phyloP scores from a whole-genome alignment of 2,329 filamentous ascomycete species.

The Diaporthe sp. region DNA sequence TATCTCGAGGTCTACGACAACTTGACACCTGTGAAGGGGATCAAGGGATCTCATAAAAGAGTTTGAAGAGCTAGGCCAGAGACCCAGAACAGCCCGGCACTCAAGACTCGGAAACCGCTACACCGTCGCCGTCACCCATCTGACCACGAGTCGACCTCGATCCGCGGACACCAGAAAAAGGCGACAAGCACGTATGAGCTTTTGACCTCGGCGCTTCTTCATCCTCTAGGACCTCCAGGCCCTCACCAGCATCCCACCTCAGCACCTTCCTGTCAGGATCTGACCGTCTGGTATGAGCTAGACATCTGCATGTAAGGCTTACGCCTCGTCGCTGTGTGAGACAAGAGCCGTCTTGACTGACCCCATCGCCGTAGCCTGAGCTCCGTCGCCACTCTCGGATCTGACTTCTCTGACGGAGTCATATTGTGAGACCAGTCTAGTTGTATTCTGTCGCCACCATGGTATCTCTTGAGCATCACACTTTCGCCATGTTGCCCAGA shows the following conservation, averaged over 20 bases:
- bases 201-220: background rate
- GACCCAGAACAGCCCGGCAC: background rate
- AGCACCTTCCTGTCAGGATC: slow-evolving; percentile 1
- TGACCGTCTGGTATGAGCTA: slow-evolving; percentile 38
- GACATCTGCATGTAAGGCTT: slow-evolving; percentile 38
- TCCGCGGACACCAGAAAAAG: background rate
- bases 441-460: slow-evolving; percentile 37
- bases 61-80: slow-evolving; percentile 19
- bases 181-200: slow-evolving; percentile 6
- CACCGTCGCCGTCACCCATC: background rate
- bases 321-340: slow-evolving; percentile 5
- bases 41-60: background rate
- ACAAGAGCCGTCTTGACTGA: slow-evolving; percentile 34
- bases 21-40: background rate
- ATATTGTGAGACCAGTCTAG: slow-evolving; percentile 9
- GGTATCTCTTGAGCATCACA: slow-evolving; percentile 46
- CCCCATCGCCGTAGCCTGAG: slow-evolving; percentile 24
- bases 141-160: slow-evolving; percentile 7
- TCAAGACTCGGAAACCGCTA: background rate
- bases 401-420: background rate
- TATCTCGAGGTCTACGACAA: slow-evolving; percentile 14
- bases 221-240: slow-evolving; percentile 1
- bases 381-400: slow-evolving; percentile 23
- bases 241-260: slow-evolving; percentile 16
- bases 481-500: slow-evolving; percentile 48